These are phyloP conservation scores for Chamaecrista fasciculata DNA, from an alignment of 306 rosid species.

Conservation along the genomic window DNA sequence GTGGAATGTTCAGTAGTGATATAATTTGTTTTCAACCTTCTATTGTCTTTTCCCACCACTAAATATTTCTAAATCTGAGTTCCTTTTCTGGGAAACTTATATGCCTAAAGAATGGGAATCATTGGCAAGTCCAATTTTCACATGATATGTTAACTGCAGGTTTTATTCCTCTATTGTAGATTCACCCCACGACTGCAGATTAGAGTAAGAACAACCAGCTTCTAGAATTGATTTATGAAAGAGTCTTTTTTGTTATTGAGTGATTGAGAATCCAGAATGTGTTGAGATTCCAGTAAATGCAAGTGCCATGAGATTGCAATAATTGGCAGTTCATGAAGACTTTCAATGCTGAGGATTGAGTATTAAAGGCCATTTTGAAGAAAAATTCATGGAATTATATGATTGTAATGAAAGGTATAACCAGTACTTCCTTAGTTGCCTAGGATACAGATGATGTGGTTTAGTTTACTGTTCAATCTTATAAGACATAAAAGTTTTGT, in stretches of 20 bases:
- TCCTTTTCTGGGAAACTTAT: background rate
- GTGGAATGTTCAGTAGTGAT: background rate
- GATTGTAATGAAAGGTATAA: slow-evolving; percentile 27
- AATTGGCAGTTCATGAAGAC: slow-evolving; percentile 30
- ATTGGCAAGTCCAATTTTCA: slow-evolving; percentile 4
- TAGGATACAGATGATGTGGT: slow-evolving; percentile 31
- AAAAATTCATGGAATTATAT: slow-evolving; percentile 30
- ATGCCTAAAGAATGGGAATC: slow-evolving; percentile 11
- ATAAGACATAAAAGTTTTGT: background rate
- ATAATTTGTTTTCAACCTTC: background rate
- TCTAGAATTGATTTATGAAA: slow-evolving; percentile 22
- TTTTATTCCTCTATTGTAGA: slow-evolving; percentile 29
- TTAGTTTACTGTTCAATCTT: slow-evolving; percentile 35
- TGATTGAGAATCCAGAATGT: slow-evolving; percentile 30
- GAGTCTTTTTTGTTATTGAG: slow-evolving; percentile 33
- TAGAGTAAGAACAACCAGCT: slow-evolving; percentile 32
- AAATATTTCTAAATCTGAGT: slow-evolving; percentile 1
- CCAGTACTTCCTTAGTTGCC: slow-evolving; percentile 20
- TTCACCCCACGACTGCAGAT: slow-evolving; percentile 14
- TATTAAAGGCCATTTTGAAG: slow-evolving; percentile 23
- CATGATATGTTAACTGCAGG: slow-evolving; percentile 15
- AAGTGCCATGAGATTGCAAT: slow-evolving; percentile 28
- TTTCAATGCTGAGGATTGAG: slow-evolving; percentile 24
- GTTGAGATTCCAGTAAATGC: slow-evolving; percentile 13
- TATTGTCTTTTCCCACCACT: background rate